Evolutionary conservation across 2,329 filamentous ascomycete genomes (phyloP), one percentile per base, ranked within the genome.

Genomic region (Amesomyces nigricolor): DNA sequence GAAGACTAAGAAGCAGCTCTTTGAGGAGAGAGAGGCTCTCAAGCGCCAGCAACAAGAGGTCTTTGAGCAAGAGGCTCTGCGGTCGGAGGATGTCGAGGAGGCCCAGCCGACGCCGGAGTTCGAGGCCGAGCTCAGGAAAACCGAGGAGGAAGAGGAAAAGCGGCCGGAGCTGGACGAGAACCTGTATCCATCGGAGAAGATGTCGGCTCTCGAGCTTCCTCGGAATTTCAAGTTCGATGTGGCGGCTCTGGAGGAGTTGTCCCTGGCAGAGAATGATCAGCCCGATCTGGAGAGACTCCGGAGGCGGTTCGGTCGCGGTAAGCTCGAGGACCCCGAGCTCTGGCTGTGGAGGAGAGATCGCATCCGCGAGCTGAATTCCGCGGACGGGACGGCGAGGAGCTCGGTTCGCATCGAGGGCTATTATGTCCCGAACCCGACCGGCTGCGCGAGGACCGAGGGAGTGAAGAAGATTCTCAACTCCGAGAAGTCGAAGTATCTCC

Each of bases 401-500:
- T 66, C 64, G 4, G 65, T 67, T 3, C 54, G 58, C 4, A 84
- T 86, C 44, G 77, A 78, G 32, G 83, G 82, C 17, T 86, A 86
- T 65, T 97, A 96, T 67, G 89, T 96, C 40, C 84, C 89, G 0
- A 99, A 96, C 62, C 59, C 79, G 0, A 90, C 90, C 9, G 94
- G 94, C 35, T 88, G 85, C 63, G 94, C 94, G 54, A 83, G 94
- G 54, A 96, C 94, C 0, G 91, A 99, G 73, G 91, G 91, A 29
- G 85, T 91, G 65, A 92, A 95, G 76, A 95, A 92, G 76, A 97
- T 99, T 54, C 80, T 95, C 59, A 95, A 99, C 70, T 89, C 90
- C 0, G 94, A 99, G 70, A 99, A 99, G 75, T 96, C 91, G 29
- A 96, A 96, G 68, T 99, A 99, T 68, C 80, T 99, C 7, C 94